Evolutionary conservation across 176 grass and related monocot genomes (phyloP), one percentile per base, ranked within the genome.

Genomic region (Cymbopogon citratus): DNA sequence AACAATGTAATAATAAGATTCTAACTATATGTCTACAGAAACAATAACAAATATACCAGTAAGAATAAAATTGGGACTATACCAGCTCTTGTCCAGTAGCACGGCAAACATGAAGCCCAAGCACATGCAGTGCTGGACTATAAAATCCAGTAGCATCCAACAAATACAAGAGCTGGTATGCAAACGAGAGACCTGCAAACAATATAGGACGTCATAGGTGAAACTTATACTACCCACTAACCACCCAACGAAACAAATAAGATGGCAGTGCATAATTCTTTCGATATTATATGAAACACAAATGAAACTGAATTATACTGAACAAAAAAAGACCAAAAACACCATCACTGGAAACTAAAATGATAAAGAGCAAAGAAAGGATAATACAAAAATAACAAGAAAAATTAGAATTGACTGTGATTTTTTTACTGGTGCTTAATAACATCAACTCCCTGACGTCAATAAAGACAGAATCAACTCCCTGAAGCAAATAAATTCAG

Each of bases 1-100:
- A 73, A 74, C 13, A 82, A 35, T 4, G 29, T 60, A 85, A 27
- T 39, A 23, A 61, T 63, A 54, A 33, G 13, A 56, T 40, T 45
- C 36, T 59, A 71, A 33, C 24, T 26, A 21, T 43, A 39, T 8
- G 78, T 83, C 24, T 10, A 1, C 6, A 71, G 25, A 75, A 71
- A 38, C 31, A 73, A 44, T 69, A 80, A 39, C 28, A 87, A 59
- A 84, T 79, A 45, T 5, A n/a, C 12, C 71, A 78, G 66, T 6
- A 79, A 12, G 84, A 65, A 78, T 34, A 45, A 71, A 79, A 64
- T 54, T 40, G 18, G 40, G 84, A 78, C 74, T 60, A 63, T 93
- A 98, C 96, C 96, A 94, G 65, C 84, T 98, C 96, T 93, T 98
- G 96, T 56, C 92, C 96, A 57, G 92, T 95, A 77, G 96, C 92